Base-by-base conservation (phyloP, 768 basidiomycete species). In the Cystobasidium tubakii region DNA sequence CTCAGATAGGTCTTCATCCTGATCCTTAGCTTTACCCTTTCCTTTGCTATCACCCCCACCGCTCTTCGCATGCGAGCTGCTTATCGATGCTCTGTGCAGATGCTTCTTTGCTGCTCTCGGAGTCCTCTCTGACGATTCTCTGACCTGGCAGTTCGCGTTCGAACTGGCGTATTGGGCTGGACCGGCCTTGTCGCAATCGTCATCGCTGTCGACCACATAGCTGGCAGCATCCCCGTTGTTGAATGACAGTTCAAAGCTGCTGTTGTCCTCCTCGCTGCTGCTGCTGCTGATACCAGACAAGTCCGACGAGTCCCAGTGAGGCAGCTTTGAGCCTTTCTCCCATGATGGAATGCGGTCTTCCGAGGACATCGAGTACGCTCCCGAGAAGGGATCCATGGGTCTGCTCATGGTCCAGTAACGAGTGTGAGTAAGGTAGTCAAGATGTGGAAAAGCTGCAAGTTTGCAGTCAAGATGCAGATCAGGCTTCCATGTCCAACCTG, bases 301-400 rank as follows among this genome's bases (percentile, higher is more conserved):
- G 57, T 60, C 57, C 33, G 57, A 60, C 13, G 57, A 60, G 33
- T 60, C 57, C 57, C 57, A 60, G 33, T 60, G 33, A 60, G 29
- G 29, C 33, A 71, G 15, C 36, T 71, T 71, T 46, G 36, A 27
- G 33, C 69, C 69, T 34, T 57, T 60, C 69, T 71, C 36, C 69
- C 69, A 71, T 25, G 50, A 34, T 21, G 69, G 69, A 21, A 71
- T 71, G 25, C 34, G 33, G 15, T 42, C 23, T 36, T 27, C 63
- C 23, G 25, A 12, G 15, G 31, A 46, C 57, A 27, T 60, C 33
- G 57, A 60, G 33, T 60, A 60, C 15, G 13, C 15, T 23, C 57
- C 57, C 25, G 57, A 60, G 57, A 60, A 60, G 27, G 57, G 57
- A 60, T 60, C 57, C 57, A 60, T 60, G 29, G 57, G 23, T 17